Conservation (phyloP, 768 basidiomycete genomes). For the Tulasnella calospora region DNA sequence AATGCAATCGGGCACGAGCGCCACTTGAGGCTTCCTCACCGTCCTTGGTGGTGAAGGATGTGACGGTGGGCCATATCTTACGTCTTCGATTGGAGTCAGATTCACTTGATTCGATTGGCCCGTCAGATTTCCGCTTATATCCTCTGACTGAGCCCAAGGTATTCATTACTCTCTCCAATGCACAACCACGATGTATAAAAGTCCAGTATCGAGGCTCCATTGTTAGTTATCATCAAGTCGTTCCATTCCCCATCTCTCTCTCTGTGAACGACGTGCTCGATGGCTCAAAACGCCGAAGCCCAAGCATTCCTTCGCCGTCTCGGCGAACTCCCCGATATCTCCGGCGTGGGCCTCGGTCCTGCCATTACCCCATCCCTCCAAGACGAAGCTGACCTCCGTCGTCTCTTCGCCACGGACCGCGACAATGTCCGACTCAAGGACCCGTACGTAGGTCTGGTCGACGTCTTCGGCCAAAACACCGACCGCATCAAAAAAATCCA, state of each 20-base stretch:
- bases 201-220: not conserved
- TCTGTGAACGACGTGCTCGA: not conserved
- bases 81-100: not conserved
- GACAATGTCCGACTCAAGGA: constrained; percentile 44
- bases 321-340: not conserved
- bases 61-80: too few relatives aligned
- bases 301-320: constrained; percentile 15
- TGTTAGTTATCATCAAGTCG: not conserved
- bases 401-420: constrained; percentile 53
- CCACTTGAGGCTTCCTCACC: too few relatives aligned
- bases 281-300: constrained; percentile 21
- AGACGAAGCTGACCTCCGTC: constrained; percentile 53
- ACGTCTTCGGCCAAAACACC: constrained; percentile 51
- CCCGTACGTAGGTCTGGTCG: constrained; percentile 54
- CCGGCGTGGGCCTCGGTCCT: constrained; percentile 41
- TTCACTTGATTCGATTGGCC: not conserved
- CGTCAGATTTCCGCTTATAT: not conserved
- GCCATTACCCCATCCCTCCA: constrained; percentile 52
- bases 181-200: not conserved
- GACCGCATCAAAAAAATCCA: constrained; percentile 47
- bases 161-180: not conserved
- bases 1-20: too few relatives aligned
- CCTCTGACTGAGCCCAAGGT: not conserved
- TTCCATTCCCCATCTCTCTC: not conserved
- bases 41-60: not conserved